Percentiles rank a stretch among this genome's conserved stretches.
Conservation (phyloP, 2,329 filamentous ascomycete genomes). For the Volutella citrinella region DNA sequence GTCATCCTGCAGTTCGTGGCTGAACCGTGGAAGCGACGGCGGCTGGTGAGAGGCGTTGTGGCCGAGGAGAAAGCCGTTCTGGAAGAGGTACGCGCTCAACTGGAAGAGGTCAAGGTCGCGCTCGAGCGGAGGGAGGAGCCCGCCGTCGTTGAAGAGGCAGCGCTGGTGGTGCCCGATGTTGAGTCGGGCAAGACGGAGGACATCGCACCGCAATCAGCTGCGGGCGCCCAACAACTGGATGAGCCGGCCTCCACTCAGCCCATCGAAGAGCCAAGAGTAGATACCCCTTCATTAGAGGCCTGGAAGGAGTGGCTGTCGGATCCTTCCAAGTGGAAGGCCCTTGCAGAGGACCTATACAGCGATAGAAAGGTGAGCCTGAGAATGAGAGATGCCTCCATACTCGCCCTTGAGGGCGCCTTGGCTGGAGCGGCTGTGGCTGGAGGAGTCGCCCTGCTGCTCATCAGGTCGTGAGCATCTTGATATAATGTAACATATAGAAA, state of each 20-base stretch:
- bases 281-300: conserved; percentile 16
- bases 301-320: conserved; percentile 45
- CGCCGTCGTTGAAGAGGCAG: conserved; percentile 2
- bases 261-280: conserved; percentile 3
- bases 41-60: conserved; percentile 80
- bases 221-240: conserved; percentile 3
- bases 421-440: conserved; percentile 62
- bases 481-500: conserved; percentile 9
- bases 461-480: conserved; percentile 25
- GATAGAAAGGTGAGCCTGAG: conserved; percentile 60
- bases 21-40: conserved; percentile 83
- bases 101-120: conserved; percentile 32
- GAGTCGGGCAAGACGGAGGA: conserved; percentile 1
- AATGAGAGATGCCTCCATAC: conserved; percentile 68
- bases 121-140: conserved; percentile 22
- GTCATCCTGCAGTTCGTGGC: conserved; percentile 83
- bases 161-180: conserved; percentile 5
- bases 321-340: conserved; percentile 45
- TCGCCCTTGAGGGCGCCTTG: conserved; percentile 64
- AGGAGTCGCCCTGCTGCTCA: conserved; percentile 48
- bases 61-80: conserved; percentile 66
- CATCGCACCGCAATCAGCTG: conserved; percentile 4
- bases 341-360: conserved; percentile 59
- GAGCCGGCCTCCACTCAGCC: conserved; percentile 6
- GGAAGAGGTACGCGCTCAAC: conserved; percentile 45